A percentile compares a stretch with the other conserved stretches of the same genome.
Conservation (phyloP, 139 green algal genomes). For the Tetraselmis chui region DNA sequence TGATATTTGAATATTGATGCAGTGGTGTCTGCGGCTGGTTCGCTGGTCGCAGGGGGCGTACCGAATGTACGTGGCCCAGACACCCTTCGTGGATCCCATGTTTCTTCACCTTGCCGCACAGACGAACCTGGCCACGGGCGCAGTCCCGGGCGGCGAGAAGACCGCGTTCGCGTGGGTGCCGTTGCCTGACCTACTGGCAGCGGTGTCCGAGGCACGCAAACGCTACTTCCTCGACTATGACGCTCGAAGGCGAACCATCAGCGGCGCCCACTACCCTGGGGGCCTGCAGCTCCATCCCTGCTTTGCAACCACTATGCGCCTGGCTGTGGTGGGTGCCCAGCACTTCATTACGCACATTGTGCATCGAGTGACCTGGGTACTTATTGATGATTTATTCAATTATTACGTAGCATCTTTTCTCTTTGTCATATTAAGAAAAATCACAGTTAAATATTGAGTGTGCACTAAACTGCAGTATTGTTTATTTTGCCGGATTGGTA, state of each 20-base stretch:
- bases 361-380: no score
- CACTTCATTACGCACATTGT: no score
- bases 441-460: no score
- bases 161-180: slow-evolving; percentile 35
- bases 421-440: no score
- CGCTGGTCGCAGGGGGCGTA: slow-evolving; percentile 31
- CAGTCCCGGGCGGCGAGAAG: slow-evolving; percentile 38
- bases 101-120: slow-evolving; percentile 31
- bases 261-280: no score
- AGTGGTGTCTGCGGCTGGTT: no score
- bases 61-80: slow-evolving; percentile 25
- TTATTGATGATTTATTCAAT: no score
- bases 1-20: no score
- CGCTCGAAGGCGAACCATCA: no score
- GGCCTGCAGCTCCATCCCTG: slow-evolving; percentile 38
- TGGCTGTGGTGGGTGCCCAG: slow-evolving; percentile 18
- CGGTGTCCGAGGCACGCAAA: not conserved
- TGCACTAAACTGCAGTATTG: no score
- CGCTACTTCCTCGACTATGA: slow-evolving; percentile 23
- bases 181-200: slow-evolving; percentile 18
- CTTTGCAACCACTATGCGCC: slow-evolving; percentile 33
- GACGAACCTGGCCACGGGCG: slow-evolving; percentile 25
- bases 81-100: slow-evolving; percentile 27
- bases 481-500: no score
- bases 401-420: no score